Evolutionary conservation across 441 rosid genomes (phyloP).

Genomic region (Capsella rubella): DNA sequence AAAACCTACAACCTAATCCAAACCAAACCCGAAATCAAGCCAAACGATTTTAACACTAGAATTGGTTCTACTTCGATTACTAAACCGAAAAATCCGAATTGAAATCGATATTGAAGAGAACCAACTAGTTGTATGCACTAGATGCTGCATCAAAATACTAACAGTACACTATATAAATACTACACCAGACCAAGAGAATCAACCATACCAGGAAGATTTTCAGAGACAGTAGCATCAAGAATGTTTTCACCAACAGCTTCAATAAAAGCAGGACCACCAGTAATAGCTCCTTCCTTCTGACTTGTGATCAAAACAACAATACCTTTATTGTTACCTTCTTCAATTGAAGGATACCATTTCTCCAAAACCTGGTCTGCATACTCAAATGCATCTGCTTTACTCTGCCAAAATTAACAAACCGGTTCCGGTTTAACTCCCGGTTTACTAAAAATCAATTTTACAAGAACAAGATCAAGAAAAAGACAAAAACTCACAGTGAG

Average conservation of each 20-base stretch:
- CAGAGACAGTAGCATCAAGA: conserved; percentile 90
- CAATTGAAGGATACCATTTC: conserved; percentile 88
- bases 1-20: too few species aligned
- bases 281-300: conserved; percentile 95
- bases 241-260: conserved; percentile 86
- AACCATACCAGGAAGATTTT: conserved; percentile 86
- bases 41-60: background rate
- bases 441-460: conserved; percentile 3
- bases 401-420: conserved; percentile 54
- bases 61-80: too few species aligned
- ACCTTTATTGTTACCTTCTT: conserved; percentile 89
- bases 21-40: too few species aligned
- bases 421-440: conserved; percentile 13
- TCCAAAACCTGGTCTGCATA: conserved; percentile 96
- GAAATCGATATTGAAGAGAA: background rate
- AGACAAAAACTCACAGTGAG: conserved; percentile 74
- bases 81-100: background rate
- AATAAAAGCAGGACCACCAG: conserved; percentile 90
- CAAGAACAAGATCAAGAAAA: background rate
- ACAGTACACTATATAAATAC: background rate
- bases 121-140: background rate
- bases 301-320: conserved; percentile 90
- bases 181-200: conserved; percentile 6
- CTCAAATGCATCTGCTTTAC: conserved; percentile 99
- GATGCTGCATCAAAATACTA: background rate